phyloP scores from a whole-genome alignment of 257 asterid genomes.

The Jacaranda mimosifolia region DNA sequence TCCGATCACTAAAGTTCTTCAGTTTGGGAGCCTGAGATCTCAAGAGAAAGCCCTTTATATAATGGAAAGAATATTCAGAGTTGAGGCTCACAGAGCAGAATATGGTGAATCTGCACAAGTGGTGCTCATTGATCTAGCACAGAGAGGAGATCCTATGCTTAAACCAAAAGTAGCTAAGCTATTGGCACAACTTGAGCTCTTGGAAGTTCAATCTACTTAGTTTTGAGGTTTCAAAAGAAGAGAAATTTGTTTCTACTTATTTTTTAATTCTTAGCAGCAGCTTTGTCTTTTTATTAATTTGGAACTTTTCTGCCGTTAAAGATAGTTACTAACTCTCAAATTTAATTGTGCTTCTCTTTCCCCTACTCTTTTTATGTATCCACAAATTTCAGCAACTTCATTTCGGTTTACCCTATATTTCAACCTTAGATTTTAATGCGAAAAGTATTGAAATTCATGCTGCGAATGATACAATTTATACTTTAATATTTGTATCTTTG shows the following conservation, averaged over 20 bases:
- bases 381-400: too few species aligned
- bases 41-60: conserved; percentile 59
- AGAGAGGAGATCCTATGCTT: conserved; percentile 53
- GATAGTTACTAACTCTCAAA: too few species aligned
- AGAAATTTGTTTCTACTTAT: not conserved
- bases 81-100: conserved; percentile 52
- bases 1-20: conserved; percentile 48
- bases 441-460: too few species aligned
- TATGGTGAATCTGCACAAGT: conserved; percentile 55
- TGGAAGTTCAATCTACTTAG: conserved; percentile 60
- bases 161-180: conserved; percentile 55
- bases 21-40: conserved; percentile 55
- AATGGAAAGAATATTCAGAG: conserved; percentile 52
- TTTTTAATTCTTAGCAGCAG: not conserved
- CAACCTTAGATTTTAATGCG: too few species aligned
- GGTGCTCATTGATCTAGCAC: conserved; percentile 59
- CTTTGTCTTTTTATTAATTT: not conserved
- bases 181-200: conserved; percentile 62
- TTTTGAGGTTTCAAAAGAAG: conserved; percentile 37
- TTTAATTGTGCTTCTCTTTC: too few species aligned
- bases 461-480: too few species aligned
- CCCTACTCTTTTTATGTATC: too few species aligned
- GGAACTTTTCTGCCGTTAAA: too few species aligned
- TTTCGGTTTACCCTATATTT: too few species aligned
- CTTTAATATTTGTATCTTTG: too few species aligned